Base-by-base conservation (phyloP, 129 eudicot genomes). In the Artemisia argyi region DNA sequence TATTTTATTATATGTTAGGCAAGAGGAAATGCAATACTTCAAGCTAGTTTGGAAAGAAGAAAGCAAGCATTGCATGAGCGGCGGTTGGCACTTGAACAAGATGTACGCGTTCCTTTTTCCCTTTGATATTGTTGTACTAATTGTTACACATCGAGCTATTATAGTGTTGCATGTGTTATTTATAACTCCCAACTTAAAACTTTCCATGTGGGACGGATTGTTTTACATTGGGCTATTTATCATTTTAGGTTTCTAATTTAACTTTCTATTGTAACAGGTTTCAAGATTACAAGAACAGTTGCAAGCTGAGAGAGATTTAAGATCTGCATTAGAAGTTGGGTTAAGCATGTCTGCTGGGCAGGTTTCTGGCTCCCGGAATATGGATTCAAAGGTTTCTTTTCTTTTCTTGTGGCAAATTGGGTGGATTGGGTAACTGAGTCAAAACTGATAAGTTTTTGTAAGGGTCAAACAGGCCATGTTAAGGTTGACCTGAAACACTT, bases 51-150 rank as follows among this genome's bases (percentile, higher is more conserved):
- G 87, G 98, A 94, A 81, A 84, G 98, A 84, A 84, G 97, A 78
- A 94, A 94, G 70, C 98, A 94, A 84, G 96, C 97, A 68, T 75
- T 94, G 81, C 97, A 90, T 79, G 97, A 94, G 72, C 96, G 97
- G 32, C 92, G 97, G 53, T 47, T 94, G 84, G 93, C 98, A 57
- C 98, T 94, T 81, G 97, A 94, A 79, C 96, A 94, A 90, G 98
- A 94, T 81, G 98, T 94, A 89, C 39, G n/a, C 44, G 57, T 70
- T 64, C 61, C 20, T 74, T 53, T 53, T 17, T 30, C 15, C 67
- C 14, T 42, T 60, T 59, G n/a, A 72, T 59, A 20, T 30, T 61
- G 7, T 44, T 28, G 30, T 69, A 19, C 68, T 15, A 63, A 22
- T 20, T 63, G 47, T 59, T 24, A 26, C 65, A 14, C 14, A 60